Evolutionary conservation across 495 filamentous ascomycete species (phyloP), one percentile per base, ranked within the genome.

Genomic region (Penicillium flavigenum): DNA sequence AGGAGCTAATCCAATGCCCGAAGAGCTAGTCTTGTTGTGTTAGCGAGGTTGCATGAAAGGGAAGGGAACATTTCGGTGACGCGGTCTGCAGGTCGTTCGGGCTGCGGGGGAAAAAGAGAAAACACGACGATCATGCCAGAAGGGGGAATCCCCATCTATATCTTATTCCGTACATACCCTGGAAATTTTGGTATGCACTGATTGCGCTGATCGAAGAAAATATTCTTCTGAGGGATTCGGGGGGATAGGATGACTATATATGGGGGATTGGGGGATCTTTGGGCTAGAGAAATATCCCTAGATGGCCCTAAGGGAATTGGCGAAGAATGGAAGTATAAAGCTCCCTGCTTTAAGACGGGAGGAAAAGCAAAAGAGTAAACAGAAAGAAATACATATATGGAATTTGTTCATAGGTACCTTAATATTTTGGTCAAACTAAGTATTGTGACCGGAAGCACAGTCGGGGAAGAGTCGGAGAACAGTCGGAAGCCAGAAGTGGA

Each of bases 121-220:
- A 43, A 53, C 51, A 61, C 53, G 63, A 68, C 55, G 62, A 62
- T 65, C 63, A 72, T 71, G 72, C 64, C 66, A 64, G 69, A 54
- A 66, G 31, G 2, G 34, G 17, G 17, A 39, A 57, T 45, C 29
- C 6, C 20, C 32, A 54, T 57, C 44, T 53, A 46, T 59, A 36
- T 41, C 54, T 64, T 55, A 34, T 34, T 14, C 31, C 31, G 31
- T 34, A 67, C 64, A 54, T 64, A 64, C 64, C 59, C 53, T 62
- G 43, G 59, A 52, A 52, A 62, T 54, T 48, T 60, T 41, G 51
- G 46, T 57, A 60, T 57, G 53, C 53, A 47, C 38, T 51, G 39
- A 55, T 47, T 57, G 53, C 50, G 47, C 38, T 55, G 38, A 55
- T 47, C 32, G 10, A 8, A 8, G 36, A 32, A 19, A 46, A 36